These are phyloP conservation scores for Petunia secreta DNA, from an alignment of 257 asterid species.

Conservation along the genomic window DNA sequence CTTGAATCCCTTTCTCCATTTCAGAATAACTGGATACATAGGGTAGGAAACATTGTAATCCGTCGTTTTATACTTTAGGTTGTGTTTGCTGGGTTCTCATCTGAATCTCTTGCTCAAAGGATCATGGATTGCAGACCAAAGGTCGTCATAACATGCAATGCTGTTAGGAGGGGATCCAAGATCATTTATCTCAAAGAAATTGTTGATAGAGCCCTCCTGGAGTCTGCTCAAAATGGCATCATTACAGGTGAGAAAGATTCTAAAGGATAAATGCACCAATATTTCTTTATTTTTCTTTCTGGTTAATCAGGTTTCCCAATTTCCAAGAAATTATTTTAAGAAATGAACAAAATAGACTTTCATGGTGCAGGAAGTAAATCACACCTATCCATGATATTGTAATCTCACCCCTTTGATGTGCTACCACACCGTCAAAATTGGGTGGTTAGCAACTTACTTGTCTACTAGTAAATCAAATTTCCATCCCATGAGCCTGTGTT, in stretches of 20 bases:
- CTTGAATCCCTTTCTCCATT: constrained; percentile 9
- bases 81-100: constrained; percentile 97
- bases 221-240: constrained; percentile 64
- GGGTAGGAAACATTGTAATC: constrained; percentile 24
- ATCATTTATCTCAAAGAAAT: constrained; percentile 79
- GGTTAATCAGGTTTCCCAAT: background rate
- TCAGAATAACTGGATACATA: background rate
- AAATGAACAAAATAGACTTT: constrained; percentile 15
- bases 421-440: no score
- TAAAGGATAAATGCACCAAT: background rate
- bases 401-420: no score
- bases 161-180: constrained; percentile 91
- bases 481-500: background rate
- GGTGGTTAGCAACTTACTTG: background rate
- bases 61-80: constrained; percentile 53
- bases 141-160: constrained; percentile 91
- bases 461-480: constrained; percentile 14
- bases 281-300: background rate
- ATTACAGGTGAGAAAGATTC: constrained; percentile 52
- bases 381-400: background rate
- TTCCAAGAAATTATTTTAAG: background rate
- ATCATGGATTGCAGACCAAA: constrained; percentile 92
- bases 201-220: constrained; percentile 77
- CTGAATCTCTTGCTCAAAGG: constrained; percentile 92
- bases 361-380: constrained; percentile 12